These are phyloP conservation scores for Penicillium expansum DNA, from an alignment of 2,329 filamentous ascomycete species.

Conservation along the genomic window DNA sequence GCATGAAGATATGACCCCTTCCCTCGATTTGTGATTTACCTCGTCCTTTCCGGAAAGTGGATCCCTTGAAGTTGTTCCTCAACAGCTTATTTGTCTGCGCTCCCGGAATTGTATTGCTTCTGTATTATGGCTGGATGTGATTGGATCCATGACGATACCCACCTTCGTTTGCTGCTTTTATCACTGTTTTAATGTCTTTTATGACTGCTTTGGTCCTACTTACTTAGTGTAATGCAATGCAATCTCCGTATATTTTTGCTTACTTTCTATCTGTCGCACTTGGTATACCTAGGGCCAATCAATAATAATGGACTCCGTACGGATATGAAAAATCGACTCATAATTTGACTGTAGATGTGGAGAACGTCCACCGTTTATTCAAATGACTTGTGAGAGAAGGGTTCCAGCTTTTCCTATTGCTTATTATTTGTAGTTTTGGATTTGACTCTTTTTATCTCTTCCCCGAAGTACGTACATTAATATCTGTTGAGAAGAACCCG, in stretches of 20 bases:
- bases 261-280: background rate
- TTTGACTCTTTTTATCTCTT: background rate
- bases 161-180: constrained; percentile 25
- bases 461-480: no score
- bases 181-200: constrained; percentile 5
- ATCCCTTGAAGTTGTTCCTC: background rate
- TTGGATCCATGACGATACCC: constrained; percentile 33
- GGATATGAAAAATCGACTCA: background rate
- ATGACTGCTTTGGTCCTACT: constrained; percentile 7
- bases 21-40: constrained; percentile 13
- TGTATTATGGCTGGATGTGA: constrained; percentile 18
- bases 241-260: background rate
- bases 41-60: constrained; percentile 2
- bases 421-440: no score
- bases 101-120: constrained; percentile 8
- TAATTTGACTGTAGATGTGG: background rate
- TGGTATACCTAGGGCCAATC: background rate
- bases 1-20: constrained; percentile 22
- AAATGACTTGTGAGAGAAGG: background rate
- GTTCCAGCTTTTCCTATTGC: no score
- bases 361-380: background rate
- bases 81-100: background rate
- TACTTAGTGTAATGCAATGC: constrained; percentile 7
- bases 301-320: background rate
- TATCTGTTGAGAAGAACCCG: no score